Percentiles rank a stretch among this genome's conserved stretches.
Conservation (phyloP, 164 flowering plant genomes). For the Cinnamomum micranthum region DNA sequence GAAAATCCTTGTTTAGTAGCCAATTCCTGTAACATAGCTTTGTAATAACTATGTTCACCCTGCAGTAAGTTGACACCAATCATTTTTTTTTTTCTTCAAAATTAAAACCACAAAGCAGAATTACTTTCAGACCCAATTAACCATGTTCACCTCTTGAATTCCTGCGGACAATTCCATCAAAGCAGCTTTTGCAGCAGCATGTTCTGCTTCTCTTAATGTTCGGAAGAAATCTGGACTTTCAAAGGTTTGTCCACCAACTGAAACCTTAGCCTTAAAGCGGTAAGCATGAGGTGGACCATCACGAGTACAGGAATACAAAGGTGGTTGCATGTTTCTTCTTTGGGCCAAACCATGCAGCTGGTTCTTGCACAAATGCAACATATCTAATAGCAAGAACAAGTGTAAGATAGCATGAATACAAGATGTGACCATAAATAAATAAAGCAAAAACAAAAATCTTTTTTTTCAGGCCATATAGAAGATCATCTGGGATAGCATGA, state of each 20-base stretch:
- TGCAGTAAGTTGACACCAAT: constrained; percentile 18
- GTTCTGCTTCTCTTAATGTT: constrained; percentile 67
- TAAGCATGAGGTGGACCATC: constrained; percentile 61
- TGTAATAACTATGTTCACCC: constrained; percentile 40
- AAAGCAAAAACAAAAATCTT: too few relatives aligned
- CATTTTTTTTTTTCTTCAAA: not conserved
- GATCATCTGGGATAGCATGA: too few relatives aligned
- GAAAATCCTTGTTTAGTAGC: constrained; percentile 40
- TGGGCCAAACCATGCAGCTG: constrained; percentile 55
- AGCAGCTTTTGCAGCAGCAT: constrained; percentile 75
- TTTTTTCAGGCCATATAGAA: too few relatives aligned
- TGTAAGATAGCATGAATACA: not conserved
- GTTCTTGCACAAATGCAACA: constrained; percentile 39
- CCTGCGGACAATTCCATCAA: constrained; percentile 35
- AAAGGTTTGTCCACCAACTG: constrained; percentile 50
- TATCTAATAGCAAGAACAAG: constrained; percentile 17
- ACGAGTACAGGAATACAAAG: constrained; percentile 41
- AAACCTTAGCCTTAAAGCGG: constrained; percentile 62
- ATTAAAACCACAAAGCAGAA: not conserved
- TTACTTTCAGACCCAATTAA: not conserved
- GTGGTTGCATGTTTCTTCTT: constrained; percentile 35
- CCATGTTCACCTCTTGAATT: constrained; percentile 42
- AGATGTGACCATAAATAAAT: too few relatives aligned
- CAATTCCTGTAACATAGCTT: constrained; percentile 58
- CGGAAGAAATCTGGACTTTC: constrained; percentile 37